Percentiles rank a stretch among this genome's conserved stretches.
Conservation (phyloP, 176 grass and related monocot species). For the Aegilops bicornis region DNA sequence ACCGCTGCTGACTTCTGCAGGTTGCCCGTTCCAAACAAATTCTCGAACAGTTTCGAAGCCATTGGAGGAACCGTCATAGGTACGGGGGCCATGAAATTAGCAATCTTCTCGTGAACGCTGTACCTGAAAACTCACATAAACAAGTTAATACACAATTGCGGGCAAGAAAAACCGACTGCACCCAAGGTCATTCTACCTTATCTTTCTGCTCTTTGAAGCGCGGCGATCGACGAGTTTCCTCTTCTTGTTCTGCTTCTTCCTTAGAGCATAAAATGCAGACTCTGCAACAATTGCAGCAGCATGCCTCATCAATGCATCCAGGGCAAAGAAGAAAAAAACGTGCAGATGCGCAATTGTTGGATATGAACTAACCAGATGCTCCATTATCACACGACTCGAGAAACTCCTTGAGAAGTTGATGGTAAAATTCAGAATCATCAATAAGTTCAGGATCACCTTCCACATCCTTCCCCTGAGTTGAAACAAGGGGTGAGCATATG, state of each 20-base stretch:
- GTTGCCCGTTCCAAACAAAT: constrained; percentile 66
- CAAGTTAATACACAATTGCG: not conserved
- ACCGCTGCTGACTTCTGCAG: not conserved
- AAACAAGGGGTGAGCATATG: not conserved
- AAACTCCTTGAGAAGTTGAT: constrained; percentile 96
- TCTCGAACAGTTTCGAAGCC: constrained; percentile 75
- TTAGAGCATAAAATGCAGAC: constrained; percentile 60
- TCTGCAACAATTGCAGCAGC: constrained; percentile 45
- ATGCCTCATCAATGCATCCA: not conserved
- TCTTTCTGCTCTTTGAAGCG: constrained; percentile 95
- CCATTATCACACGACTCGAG: constrained; percentile 71
- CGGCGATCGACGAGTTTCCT: constrained; percentile 78
- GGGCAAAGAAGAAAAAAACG: not conserved
- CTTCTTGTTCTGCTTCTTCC: constrained; percentile 80
- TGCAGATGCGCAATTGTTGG: not conserved
- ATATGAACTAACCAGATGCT: constrained; percentile 58
- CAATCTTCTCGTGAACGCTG: constrained; percentile 81
- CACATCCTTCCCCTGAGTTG: constrained; percentile 35
- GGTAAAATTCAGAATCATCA: constrained; percentile 91
- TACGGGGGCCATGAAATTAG: constrained; percentile 82
- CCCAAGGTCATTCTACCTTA: constrained; percentile 35
- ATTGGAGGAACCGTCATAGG: constrained; percentile 64
- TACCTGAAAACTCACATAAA: constrained; percentile 49
- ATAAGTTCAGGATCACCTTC: constrained; percentile 82
- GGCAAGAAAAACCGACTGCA: not conserved